phyloP scores from a whole-genome alignment of 73 alveolate species.

The Tetrahymena malaccensis region DNA sequence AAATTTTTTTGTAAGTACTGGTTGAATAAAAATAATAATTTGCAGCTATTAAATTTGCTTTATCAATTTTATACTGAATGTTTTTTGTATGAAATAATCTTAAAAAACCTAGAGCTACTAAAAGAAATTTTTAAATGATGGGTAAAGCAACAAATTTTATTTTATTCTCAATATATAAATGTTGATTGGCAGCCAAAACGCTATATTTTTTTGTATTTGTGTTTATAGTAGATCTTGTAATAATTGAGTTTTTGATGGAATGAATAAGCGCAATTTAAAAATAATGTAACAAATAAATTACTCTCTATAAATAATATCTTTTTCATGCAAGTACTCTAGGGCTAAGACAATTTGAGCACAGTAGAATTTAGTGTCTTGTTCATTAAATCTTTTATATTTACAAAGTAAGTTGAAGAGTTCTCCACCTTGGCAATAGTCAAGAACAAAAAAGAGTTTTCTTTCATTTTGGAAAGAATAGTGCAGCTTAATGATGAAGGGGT shows the following conservation, averaged over 20 bases:
- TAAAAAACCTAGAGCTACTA: too few relatives aligned
- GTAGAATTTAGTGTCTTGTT: conserved; percentile 22
- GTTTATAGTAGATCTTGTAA: too few relatives aligned
- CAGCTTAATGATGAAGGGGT: conserved; percentile 75
- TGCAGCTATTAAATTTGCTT: background rate
- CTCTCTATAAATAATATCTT: conserved; percentile 45
- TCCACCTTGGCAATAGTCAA: conserved; percentile 94
- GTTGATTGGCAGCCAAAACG: too few relatives aligned
- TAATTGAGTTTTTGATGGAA: too few relatives aligned
- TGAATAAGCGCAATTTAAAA: background rate
- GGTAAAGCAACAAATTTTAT: too few relatives aligned
- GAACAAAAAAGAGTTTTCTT: conserved; percentile 80
- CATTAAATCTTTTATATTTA: conserved; percentile 24
- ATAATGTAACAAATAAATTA: background rate
- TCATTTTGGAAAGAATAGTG: conserved; percentile 85
- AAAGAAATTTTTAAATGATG: too few relatives aligned
- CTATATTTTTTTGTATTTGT: too few relatives aligned
- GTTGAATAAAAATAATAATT: background rate
- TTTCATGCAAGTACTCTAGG: conserved; percentile 24
- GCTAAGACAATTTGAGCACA: conserved; percentile 45
- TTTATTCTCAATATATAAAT: too few relatives aligned
- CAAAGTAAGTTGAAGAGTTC: conserved; percentile 74
- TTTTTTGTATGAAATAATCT: too few relatives aligned
- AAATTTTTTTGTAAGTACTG: too few relatives aligned
- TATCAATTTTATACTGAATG: background rate